Conservation (phyloP, 768 basidiomycete genomes). For the Lentinula sp. region DNA sequence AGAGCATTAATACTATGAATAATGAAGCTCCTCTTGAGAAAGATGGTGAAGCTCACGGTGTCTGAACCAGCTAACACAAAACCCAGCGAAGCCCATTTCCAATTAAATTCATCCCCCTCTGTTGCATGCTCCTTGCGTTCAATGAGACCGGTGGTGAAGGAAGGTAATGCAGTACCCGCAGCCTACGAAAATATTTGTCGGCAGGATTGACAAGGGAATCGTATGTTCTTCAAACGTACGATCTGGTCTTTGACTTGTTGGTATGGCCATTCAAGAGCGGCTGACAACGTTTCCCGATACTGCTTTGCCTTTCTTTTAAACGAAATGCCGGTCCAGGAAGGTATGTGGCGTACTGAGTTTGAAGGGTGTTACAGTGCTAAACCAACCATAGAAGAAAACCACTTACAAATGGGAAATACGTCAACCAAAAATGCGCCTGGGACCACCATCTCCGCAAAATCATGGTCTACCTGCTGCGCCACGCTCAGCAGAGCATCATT, state of each 20-base stretch:
- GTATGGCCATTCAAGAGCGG: constrained; percentile 5
- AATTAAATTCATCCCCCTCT: constrained; percentile 10
- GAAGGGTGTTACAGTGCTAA: not conserved
- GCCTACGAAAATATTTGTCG: constrained; percentile 6
- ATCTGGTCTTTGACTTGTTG: constrained; percentile 7
- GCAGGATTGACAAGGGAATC: not conserved
- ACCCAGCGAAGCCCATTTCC: constrained; percentile 10
- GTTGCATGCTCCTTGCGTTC: constrained; percentile 3
- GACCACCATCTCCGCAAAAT: constrained; percentile 4
- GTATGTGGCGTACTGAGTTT: not conserved
- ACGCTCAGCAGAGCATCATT: not conserved
- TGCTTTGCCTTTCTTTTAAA: not conserved
- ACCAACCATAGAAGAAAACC: not conserved
- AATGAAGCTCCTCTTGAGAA: not conserved
- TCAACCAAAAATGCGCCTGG: constrained; percentile 2
- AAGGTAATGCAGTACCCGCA: constrained; percentile 11
- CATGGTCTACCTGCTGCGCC: not conserved
- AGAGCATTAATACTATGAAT: constrained; percentile 7
- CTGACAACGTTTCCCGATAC: not conserved
- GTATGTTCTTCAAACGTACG: not conserved
- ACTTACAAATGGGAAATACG: not conserved
- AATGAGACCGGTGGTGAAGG: constrained; percentile 9
- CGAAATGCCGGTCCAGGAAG: not conserved
- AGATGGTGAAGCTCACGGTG: constrained; percentile 9
- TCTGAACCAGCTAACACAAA: constrained; percentile 12